A percentile compares a stretch with the other conserved stretches of the same genome.
phyloP scores from a whole-genome alignment of 1,284 basidiomycete species.

The Moniliophthora roreri region DNA sequence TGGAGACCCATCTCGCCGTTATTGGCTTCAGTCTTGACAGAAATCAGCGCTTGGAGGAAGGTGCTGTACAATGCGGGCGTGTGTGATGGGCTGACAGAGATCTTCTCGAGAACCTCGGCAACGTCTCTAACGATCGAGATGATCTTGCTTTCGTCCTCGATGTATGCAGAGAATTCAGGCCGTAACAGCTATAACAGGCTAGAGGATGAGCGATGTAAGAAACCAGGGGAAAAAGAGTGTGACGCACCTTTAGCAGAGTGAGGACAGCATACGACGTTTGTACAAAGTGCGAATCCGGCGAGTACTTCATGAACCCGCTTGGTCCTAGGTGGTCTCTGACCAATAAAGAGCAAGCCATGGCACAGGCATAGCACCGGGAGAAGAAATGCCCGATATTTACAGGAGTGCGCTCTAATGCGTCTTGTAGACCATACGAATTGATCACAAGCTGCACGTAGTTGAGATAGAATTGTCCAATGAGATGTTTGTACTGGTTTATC shows the following conservation, averaged over 20 bases:
- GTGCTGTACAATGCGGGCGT: slow-evolving; percentile 86
- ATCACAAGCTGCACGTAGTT: slow-evolving; percentile 85
- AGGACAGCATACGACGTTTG: slow-evolving; percentile 88
- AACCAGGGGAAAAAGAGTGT: too few species aligned
- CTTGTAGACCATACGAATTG: slow-evolving; percentile 94
- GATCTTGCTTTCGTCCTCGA: slow-evolving; percentile 73
- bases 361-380: slow-evolving; percentile 77
- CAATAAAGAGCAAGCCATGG: slow-evolving; percentile 66
- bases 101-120: slow-evolving; percentile 74
- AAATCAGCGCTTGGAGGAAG: slow-evolving; percentile 80
- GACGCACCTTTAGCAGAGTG: slow-evolving; percentile 86
- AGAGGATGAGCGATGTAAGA: too few species aligned
- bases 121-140: slow-evolving; percentile 77
- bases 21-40: slow-evolving; percentile 49
- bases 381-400: slow-evolving; percentile 88
- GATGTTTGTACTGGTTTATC: slow-evolving; percentile 43
- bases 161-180: slow-evolving; percentile 77
- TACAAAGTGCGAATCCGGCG: slow-evolving; percentile 91
- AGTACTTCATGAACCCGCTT: slow-evolving; percentile 77
- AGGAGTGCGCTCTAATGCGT: slow-evolving; percentile 77
- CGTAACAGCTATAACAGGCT: slow-evolving; percentile 86
- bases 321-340: slow-evolving; percentile 79
- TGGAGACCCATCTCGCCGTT: slow-evolving; percentile 9
- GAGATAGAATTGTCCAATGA: slow-evolving; percentile 75
- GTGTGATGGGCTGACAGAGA: slow-evolving; percentile 74